A percentile compares a stretch with the other conserved stretches of the same genome.
phyloP scores from a whole-genome alignment of 2,329 filamentous ascomycete species.

The Knoxdaviesia proteae region DNA sequence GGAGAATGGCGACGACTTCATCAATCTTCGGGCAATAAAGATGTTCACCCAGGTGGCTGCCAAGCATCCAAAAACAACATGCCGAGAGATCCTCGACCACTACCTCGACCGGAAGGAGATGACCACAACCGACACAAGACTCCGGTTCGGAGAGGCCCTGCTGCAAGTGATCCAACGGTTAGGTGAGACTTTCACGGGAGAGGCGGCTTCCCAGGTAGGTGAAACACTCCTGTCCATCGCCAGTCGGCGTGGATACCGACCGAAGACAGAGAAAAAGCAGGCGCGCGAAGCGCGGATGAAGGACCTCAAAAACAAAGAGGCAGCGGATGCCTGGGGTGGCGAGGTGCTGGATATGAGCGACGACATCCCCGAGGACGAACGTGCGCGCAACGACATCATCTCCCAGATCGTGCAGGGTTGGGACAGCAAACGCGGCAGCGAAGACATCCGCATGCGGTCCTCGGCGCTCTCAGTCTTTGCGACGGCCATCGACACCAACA shows the following conservation, averaged over 20 bases:
- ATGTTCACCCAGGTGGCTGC: slow-evolving; percentile 40
- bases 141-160: slow-evolving; percentile 49
- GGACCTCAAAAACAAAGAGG: slow-evolving; percentile 25
- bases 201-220: slow-evolving; percentile 27
- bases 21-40: slow-evolving; percentile 47
- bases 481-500: slow-evolving; percentile 35
- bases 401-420: slow-evolving; percentile 43
- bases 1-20: slow-evolving; percentile 47
- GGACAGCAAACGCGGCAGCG: slow-evolving; percentile 42
- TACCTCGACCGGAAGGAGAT: slow-evolving; percentile 44
- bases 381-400: slow-evolving; percentile 26
- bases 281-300: slow-evolving; percentile 25
- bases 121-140: slow-evolving; percentile 37
- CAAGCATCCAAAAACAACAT: slow-evolving; percentile 39
- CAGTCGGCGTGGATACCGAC: slow-evolving; percentile 38
- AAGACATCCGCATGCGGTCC: slow-evolving; percentile 49
- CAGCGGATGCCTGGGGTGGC: slow-evolving; percentile 32
- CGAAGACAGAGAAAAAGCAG: slow-evolving; percentile 37
- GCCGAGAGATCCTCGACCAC: slow-evolving; percentile 41
- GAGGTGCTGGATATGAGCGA: slow-evolving; percentile 27
- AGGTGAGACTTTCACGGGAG: slow-evolving; percentile 32
- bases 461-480: slow-evolving; percentile 49
- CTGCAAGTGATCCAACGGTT: slow-evolving; percentile 41
- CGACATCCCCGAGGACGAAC: slow-evolving; percentile 20
- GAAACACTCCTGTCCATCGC: slow-evolving; percentile 42